These are phyloP conservation scores for Pseudopyricularia javanii DNA, from an alignment of 2,329 filamentous ascomycete genomes.

Conservation along the genomic window DNA sequence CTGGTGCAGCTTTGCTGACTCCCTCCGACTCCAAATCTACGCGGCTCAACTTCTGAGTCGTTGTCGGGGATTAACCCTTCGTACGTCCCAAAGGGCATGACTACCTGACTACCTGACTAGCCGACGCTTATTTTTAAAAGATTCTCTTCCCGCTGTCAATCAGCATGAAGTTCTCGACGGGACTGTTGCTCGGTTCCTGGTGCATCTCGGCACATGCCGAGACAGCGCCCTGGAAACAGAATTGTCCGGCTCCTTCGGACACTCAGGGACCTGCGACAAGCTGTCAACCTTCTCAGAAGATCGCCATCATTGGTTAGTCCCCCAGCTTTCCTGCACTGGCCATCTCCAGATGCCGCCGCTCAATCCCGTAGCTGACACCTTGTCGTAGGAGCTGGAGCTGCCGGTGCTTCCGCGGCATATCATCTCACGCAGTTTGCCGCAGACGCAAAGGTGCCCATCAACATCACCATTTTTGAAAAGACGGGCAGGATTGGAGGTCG, in stretches of 20 bases:
- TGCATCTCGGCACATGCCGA: not conserved
- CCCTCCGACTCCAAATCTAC: too few relatives aligned
- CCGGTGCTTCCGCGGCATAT: conserved; percentile 77
- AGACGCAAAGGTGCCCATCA: conserved; percentile 45
- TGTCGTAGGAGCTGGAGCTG: conserved; percentile 68
- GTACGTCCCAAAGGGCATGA: too few relatives aligned
- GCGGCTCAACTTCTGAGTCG: too few relatives aligned
- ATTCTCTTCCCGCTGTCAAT: too few relatives aligned
- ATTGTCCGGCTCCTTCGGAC: not conserved
- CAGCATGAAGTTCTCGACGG: too few relatives aligned
- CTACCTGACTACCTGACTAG: too few relatives aligned
- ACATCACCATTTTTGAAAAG: conserved; percentile 83
- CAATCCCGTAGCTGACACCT: not conserved
- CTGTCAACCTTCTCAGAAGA: conserved; percentile 14
- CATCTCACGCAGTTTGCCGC: conserved; percentile 62
- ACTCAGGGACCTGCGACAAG: not conserved
- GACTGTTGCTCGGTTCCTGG: too few relatives aligned
- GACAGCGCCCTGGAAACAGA: not conserved
- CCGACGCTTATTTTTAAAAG: too few relatives aligned
- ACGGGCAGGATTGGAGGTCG: conserved; percentile 70
- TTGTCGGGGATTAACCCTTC: too few relatives aligned
- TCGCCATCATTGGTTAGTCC: conserved; percentile 18
- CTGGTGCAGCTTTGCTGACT: too few relatives aligned
- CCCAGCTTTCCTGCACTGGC: too few relatives aligned
- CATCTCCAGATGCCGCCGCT: not conserved